These are phyloP conservation scores for Coemansia sp. DNA, from an alignment of 192 early-diverging fungal genomes.

Conservation along the genomic window DNA sequence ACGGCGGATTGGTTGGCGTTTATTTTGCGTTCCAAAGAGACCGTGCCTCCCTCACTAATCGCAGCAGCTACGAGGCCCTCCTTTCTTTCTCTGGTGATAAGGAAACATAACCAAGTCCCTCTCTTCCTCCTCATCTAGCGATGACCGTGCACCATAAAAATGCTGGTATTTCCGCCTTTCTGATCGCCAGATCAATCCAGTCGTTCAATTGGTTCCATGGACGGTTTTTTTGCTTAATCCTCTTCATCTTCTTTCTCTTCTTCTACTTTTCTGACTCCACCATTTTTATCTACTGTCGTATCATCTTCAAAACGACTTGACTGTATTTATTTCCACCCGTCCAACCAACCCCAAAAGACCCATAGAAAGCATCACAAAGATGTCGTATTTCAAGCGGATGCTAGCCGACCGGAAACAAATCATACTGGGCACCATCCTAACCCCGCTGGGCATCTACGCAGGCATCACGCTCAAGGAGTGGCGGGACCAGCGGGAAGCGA, in stretches of 20 bases:
- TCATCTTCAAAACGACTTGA: too few species aligned
- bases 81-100: neutral
- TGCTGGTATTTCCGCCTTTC: too few species aligned
- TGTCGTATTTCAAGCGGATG: constrained; percentile 8
- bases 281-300: too few species aligned
- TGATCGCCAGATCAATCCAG: too few species aligned
- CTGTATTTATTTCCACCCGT: neutral
- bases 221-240: too few species aligned
- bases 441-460: constrained; percentile 42
- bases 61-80: neutral
- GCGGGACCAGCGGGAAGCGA: constrained; percentile 1
- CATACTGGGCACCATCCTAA: constrained; percentile 36
- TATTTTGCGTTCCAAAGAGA: too few species aligned
- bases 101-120: neutral
- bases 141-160: too few species aligned
- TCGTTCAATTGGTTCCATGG: too few species aligned
- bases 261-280: too few species aligned
- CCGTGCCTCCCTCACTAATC: neutral
- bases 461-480: constrained; percentile 38
- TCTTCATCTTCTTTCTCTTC: too few species aligned
- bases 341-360: neutral
- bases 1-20: too few species aligned
- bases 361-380: neutral
- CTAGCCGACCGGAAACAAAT: constrained; percentile 28
- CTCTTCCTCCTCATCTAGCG: neutral